Conservation (phyloP, 2,329 filamentous ascomycete genomes). For the Diaporthe sp. region DNA sequence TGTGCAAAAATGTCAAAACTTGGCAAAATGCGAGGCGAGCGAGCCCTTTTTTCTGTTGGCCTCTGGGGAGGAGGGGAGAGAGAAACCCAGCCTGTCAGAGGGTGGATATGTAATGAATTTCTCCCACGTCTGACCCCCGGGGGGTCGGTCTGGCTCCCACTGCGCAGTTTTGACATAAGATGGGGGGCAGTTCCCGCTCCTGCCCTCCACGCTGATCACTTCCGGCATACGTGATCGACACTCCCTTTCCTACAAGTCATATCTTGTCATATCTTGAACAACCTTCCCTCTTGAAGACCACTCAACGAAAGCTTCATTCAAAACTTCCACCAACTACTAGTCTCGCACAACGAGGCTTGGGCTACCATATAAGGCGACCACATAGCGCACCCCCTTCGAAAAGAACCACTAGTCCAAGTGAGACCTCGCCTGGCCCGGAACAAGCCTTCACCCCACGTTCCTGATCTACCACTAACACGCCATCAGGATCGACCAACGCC, state of each 20-base stretch:
- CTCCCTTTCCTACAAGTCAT: conserved; percentile 18
- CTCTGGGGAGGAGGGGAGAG: background rate
- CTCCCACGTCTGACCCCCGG: conserved; percentile 12
- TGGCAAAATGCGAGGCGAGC: background rate
- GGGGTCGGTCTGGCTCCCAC: conserved; percentile 9
- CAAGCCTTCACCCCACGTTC: background rate
- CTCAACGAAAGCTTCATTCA: background rate
- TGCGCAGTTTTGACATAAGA: conserved; percentile 14
- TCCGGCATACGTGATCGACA: conserved; percentile 9
- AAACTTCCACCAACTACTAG: background rate
- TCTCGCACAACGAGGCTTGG: background rate
- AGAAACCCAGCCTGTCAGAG: conserved; percentile 20
- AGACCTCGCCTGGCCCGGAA: background rate
- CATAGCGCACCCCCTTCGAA: background rate
- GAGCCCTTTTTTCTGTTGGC: background rate
- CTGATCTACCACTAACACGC: background rate
- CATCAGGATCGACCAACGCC: conserved; percentile 12
- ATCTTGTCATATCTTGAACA: conserved; percentile 24
- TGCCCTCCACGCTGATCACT: background rate
- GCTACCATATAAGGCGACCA: background rate
- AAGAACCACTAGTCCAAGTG: background rate
- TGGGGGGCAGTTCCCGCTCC: conserved; percentile 23
- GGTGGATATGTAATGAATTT: conserved; percentile 28
- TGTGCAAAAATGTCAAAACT: conserved; percentile 5
- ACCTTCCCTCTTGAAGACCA: background rate